Conservation (phyloP, 2,329 filamentous ascomycete genomes). For the Triangularia setosa region DNA sequence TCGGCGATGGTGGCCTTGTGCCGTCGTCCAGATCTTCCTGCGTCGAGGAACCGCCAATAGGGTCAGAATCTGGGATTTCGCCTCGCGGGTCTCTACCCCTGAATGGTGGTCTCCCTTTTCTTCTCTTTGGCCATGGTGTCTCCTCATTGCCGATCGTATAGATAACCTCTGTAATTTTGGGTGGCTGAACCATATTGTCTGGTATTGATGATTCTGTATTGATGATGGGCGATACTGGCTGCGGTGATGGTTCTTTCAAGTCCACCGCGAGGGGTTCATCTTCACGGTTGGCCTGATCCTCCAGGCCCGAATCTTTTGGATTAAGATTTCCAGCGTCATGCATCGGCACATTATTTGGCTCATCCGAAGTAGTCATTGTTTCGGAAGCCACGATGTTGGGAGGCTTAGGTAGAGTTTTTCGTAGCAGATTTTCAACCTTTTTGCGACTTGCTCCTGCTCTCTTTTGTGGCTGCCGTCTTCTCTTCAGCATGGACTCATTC, state of each 20-base stretch:
- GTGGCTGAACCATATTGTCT: neutral
- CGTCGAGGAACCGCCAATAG: neutral
- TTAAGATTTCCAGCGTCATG: neutral
- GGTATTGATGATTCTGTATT: neutral
- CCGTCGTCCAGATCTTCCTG: neutral
- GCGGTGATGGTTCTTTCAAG: neutral
- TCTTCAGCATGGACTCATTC: constrained; percentile 28
- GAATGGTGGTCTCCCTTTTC: neutral
- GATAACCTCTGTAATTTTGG: neutral
- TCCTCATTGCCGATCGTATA: neutral
- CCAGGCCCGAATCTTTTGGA: neutral
- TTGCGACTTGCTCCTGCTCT: neutral
- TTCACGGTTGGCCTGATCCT: neutral
- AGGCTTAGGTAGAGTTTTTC: neutral
- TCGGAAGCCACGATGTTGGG: neutral
- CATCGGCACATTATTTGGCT: neutral
- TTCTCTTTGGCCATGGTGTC: neutral
- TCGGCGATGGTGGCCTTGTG: neutral
- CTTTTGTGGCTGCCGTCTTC: constrained; percentile 1
- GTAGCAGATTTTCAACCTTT: neutral
- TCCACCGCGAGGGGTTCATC: neutral
- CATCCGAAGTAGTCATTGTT: neutral
- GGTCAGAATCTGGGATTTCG: neutral
- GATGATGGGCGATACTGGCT: neutral
- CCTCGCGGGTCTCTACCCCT: neutral